These are phyloP conservation scores for Singerocomus rubriflavus DNA, from an alignment of 1,284 basidiomycete genomes.

Conservation along the genomic window DNA sequence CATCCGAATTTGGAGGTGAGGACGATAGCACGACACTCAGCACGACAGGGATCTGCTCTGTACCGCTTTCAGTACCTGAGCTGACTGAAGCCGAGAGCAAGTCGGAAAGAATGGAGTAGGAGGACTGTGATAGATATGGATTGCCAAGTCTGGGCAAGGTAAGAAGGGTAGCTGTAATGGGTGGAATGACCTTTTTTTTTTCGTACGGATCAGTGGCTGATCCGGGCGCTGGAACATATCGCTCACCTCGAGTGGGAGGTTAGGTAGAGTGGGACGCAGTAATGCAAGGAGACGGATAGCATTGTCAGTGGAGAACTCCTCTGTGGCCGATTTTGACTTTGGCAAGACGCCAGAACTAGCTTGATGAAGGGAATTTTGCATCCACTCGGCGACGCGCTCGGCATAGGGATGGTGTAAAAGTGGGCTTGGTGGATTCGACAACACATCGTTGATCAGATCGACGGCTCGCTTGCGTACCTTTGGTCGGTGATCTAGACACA, in stretches of 20 bases:
- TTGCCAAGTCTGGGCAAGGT: constrained; percentile 80
- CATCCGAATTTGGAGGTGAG: constrained; percentile 66
- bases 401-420: constrained; percentile 82
- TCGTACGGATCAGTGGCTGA: constrained; percentile 7
- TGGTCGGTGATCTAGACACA: constrained; percentile 86
- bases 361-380: constrained; percentile 63
- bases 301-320: constrained; percentile 65
- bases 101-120: constrained; percentile 78
- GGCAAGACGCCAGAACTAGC: constrained; percentile 60
- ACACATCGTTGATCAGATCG: constrained; percentile 78
- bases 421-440: constrained; percentile 74
- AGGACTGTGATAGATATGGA: constrained; percentile 79
- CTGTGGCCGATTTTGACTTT: constrained; percentile 53
- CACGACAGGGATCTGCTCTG: constrained; percentile 63
- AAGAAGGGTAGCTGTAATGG: constrained; percentile 69
- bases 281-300: constrained; percentile 82
- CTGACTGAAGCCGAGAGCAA: constrained; percentile 56
- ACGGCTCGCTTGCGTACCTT: constrained; percentile 93
- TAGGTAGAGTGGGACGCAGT: constrained; percentile 61
- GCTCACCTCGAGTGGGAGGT: constrained; percentile 63
- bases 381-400: constrained; percentile 78
- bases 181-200: constrained; percentile 58
- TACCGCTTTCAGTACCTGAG: constrained; percentile 40
- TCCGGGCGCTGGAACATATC: constrained; percentile 8
- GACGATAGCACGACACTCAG: constrained; percentile 74